Conservation (phyloP, 345 rosid genomes). For the Melaleuca alternifolia region DNA sequence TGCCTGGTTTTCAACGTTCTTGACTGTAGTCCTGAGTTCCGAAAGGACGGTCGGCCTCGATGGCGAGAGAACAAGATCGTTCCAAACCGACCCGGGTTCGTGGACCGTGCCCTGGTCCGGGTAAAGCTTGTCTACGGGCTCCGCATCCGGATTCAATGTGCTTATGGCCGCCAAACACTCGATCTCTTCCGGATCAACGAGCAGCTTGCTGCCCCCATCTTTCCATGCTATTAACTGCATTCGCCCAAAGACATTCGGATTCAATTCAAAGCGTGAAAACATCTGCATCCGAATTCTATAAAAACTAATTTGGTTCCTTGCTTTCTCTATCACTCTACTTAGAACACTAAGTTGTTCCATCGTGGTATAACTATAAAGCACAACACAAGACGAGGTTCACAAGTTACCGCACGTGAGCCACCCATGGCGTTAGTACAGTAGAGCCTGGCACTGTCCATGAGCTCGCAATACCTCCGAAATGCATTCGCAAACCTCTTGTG, state of each 20-base stretch:
- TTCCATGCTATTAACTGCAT: conserved; percentile 79
- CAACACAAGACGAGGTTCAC: background rate
- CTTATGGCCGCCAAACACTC: conserved; percentile 35
- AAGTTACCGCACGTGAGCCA: conserved; percentile 61
- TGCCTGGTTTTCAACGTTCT: conserved; percentile 22
- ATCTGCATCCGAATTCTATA: background rate
- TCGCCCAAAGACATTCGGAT: no score
- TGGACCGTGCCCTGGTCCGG: conserved; percentile 20
- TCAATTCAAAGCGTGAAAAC: no score
- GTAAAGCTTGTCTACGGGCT: conserved; percentile 59
- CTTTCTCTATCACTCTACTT: background rate
- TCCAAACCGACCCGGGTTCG: conserved; percentile 64
- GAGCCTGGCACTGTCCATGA: conserved; percentile 76
- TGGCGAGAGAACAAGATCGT: conserved; percentile 35
- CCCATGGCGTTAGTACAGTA: conserved; percentile 65
- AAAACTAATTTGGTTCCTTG: background rate
- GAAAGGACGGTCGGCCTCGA: conserved; percentile 28
- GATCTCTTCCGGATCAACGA: conserved; percentile 54
- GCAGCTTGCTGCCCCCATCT: conserved; percentile 49
- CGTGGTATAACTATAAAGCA: background rate
- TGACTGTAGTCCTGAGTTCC: conserved; percentile 34
- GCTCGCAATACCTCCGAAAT: no score
- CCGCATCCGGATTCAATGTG: conserved; percentile 45
- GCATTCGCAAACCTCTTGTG: conserved; percentile 89
- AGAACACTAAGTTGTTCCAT: background rate